Percentiles rank a stretch among this genome's conserved stretches.
These are phyloP conservation scores for Fusarium piperis DNA, from an alignment of 2,329 filamentous ascomycete genomes.

Conservation along the genomic window DNA sequence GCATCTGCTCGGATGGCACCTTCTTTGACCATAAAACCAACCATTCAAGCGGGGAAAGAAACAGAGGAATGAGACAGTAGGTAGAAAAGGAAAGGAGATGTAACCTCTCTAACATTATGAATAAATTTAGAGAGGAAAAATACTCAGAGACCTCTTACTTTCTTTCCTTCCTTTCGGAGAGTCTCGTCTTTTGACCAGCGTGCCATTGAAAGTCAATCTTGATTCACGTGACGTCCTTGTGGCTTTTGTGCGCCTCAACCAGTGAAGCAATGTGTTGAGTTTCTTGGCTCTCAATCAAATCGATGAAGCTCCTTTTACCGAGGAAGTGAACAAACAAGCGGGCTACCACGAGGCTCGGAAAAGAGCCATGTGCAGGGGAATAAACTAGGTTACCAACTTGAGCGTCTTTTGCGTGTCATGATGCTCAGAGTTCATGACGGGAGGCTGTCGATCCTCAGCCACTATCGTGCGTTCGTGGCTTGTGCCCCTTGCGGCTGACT, in stretches of 20 bases:
- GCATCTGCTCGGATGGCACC: background rate
- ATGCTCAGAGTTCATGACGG: background rate
- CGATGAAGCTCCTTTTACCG: background rate
- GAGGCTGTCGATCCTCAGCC: background rate
- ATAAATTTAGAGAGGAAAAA: too few relatives aligned
- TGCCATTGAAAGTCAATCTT: background rate
- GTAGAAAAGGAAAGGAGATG: background rate
- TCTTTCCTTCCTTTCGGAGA: background rate
- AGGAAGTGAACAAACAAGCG: background rate
- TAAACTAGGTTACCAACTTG: background rate
- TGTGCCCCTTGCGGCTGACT: slow-evolving; percentile 31
- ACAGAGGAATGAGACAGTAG: background rate
- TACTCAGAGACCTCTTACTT: background rate
- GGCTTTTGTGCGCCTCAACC: slow-evolving; percentile 4
- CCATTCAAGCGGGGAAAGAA: background rate
- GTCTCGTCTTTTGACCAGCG: background rate
- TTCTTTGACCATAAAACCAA: background rate
- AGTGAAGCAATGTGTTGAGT: slow-evolving; percentile 2
- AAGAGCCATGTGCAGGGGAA: background rate
- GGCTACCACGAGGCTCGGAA: background rate
- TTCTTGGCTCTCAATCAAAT: background rate
- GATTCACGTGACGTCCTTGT: background rate
- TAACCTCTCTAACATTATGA: background rate
- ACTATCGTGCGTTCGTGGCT: slow-evolving; percentile 15
- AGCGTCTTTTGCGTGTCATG: background rate